Conservation (phyloP, 2,329 filamentous ascomycete species). For the Trichophyton rubrum region DNA sequence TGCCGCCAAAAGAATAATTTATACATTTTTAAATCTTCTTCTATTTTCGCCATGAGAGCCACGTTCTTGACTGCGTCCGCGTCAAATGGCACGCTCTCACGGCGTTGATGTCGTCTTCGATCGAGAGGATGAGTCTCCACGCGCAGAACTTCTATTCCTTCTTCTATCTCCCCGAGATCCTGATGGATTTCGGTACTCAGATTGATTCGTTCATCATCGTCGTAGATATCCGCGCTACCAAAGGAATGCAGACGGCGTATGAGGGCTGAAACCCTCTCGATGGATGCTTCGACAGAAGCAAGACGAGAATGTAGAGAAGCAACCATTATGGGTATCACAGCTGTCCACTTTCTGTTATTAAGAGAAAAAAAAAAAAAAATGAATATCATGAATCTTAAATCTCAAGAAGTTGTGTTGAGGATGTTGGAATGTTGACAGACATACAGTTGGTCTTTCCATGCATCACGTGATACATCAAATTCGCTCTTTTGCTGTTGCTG, state of each 20-base stretch:
- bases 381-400: too few relatives aligned
- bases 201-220: conserved; percentile 56
- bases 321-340: conserved; percentile 7
- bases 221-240: conserved; percentile 49
- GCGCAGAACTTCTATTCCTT: conserved; percentile 66
- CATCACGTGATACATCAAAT: not conserved
- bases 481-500: not conserved
- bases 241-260: conserved; percentile 47
- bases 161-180: conserved; percentile 62
- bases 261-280: conserved; percentile 43
- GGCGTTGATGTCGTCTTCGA: conserved; percentile 22
- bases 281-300: conserved; percentile 40
- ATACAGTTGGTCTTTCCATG: not conserved
- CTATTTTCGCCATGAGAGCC: conserved; percentile 54
- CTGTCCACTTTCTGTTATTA: not conserved
- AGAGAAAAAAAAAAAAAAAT: too few relatives aligned
- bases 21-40: conserved; percentile 61
- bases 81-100: conserved; percentile 42
- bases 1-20: conserved; percentile 13
- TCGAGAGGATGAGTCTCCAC: conserved; percentile 64
- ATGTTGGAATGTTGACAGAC: not conserved
- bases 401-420: not conserved
- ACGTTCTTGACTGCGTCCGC: conserved; percentile 53
- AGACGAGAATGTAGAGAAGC: conserved; percentile 37
- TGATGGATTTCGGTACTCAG: conserved; percentile 70